Evolutionary conservation across 1,284 basidiomycete species (phyloP).

Genomic region (Cryptococcus deneoformans): DNA sequence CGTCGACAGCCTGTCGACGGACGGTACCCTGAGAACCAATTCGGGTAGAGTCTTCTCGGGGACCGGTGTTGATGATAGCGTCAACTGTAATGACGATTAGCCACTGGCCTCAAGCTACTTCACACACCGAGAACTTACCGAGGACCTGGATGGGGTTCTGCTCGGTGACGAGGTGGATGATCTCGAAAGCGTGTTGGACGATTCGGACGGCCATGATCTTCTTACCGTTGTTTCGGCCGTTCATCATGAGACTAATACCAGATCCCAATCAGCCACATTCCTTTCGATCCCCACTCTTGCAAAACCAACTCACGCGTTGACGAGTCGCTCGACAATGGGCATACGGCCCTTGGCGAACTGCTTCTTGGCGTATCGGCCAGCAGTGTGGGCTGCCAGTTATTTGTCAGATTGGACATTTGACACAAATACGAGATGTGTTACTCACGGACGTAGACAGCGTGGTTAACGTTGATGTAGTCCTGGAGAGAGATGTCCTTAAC

Average conservation of each 20-base stretch:
- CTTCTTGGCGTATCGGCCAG: conserved; percentile 99
- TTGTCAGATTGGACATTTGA: conserved; percentile 6
- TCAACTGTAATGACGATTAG: conserved; percentile 70
- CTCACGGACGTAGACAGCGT: conserved; percentile 84
- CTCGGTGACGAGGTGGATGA: conserved; percentile 99
- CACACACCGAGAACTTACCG: conserved; percentile 13
- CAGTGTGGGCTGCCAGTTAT: conserved; percentile 69
- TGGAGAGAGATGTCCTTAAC: conserved; percentile 99
- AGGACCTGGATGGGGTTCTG: conserved; percentile 98
- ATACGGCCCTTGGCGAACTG: conserved; percentile 99
- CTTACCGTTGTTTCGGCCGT: conserved; percentile 99
- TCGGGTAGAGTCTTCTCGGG: conserved; percentile 99
- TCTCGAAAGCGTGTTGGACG: conserved; percentile 99
- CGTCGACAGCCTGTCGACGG: conserved; percentile 99
- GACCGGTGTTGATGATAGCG: conserved; percentile 99
- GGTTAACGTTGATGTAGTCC: conserved; percentile 99
- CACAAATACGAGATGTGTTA: conserved; percentile 8
- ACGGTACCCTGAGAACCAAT: conserved; percentile 99
- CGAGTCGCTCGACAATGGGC: conserved; percentile 99
- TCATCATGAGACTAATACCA: conserved; percentile 86
- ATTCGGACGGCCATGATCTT: conserved; percentile 99
- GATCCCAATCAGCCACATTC: not conserved
- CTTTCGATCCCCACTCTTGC: not conserved
- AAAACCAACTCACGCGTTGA: conserved; percentile 73
- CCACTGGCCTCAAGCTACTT: not conserved